These are phyloP conservation scores for Xylaria sp. DNA, from an alignment of 2,329 filamentous ascomycete species.

Conservation along the genomic window DNA sequence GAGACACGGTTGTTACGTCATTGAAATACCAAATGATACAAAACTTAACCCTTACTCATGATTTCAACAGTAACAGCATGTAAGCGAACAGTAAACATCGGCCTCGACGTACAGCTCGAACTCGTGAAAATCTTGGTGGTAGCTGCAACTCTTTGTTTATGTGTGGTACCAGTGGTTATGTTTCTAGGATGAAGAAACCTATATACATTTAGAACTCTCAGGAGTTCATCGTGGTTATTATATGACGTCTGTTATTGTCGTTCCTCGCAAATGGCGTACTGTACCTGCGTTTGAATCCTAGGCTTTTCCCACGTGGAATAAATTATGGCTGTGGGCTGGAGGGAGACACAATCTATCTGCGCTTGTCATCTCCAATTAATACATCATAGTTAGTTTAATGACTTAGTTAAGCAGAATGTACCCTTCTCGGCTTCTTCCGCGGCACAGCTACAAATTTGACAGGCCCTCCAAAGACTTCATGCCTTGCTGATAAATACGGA, in stretches of 20 bases:
- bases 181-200: too few relatives aligned
- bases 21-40: slow-evolving; percentile 8
- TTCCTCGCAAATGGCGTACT: neutral
- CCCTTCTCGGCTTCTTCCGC: slow-evolving; percentile 1
- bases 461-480: neutral
- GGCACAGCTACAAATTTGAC: neutral
- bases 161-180: too few relatives aligned
- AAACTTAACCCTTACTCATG: neutral
- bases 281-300: slow-evolving; percentile 3
- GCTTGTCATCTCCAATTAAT: neutral
- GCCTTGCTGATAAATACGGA: slow-evolving; percentile 5
- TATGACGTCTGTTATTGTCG: neutral
- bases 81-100: slow-evolving; percentile 29
- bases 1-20: slow-evolving; percentile 14
- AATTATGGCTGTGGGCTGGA: neutral
- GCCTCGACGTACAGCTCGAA: slow-evolving; percentile 1
- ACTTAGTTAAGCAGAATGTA: neutral
- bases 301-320: slow-evolving; percentile 5
- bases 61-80: neutral
- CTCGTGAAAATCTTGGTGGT: slow-evolving; percentile 23
- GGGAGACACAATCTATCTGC: neutral
- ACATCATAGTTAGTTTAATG: neutral
- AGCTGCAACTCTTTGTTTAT: neutral
- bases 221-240: neutral
- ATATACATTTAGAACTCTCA: neutral